A percentile compares a stretch with the other conserved stretches of the same genome.
Evolutionary conservation across 176 grass and related monocot genomes (phyloP).

Genomic region (Elymus sibiricus): DNA sequence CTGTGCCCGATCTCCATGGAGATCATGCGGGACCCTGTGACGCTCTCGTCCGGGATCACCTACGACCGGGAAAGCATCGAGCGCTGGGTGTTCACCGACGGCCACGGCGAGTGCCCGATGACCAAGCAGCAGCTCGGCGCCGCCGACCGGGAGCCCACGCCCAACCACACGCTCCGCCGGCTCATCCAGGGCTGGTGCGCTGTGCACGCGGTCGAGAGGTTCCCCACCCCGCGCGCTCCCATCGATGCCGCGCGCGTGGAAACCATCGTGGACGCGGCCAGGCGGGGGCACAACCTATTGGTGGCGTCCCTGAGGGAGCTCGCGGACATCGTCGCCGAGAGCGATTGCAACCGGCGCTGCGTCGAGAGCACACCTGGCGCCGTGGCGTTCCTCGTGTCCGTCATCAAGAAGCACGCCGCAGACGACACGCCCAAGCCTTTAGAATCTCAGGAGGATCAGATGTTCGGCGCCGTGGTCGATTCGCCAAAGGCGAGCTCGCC

Average conservation of each 20-base stretch:
- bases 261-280: constrained; percentile 34
- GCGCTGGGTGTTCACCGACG: constrained; percentile 74
- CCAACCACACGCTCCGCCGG: constrained; percentile 89
- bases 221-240: constrained; percentile 64
- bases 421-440: not conserved
- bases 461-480: not conserved
- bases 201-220: constrained; percentile 61
- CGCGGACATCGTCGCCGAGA: constrained; percentile 42
- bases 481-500: not conserved
- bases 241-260: constrained; percentile 45
- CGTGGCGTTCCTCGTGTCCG: constrained; percentile 46
- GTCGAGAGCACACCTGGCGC: constrained; percentile 40
- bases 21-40: constrained; percentile 86
- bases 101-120: constrained; percentile 65
- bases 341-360: constrained; percentile 62
- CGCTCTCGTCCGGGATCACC: constrained; percentile 86
- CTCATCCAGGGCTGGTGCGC: constrained; percentile 90
- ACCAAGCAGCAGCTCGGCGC: constrained; percentile 57
- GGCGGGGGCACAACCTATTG: not conserved
- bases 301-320: constrained; percentile 42
- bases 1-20: constrained; percentile 88
- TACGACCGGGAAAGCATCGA: constrained; percentile 90
- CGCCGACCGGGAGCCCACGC: constrained; percentile 62
- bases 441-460: constrained; percentile 1
- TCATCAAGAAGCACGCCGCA: constrained; percentile 27